Percentiles rank a stretch among this genome's conserved stretches.
Conservation (phyloP, 257 asterid genomes). For the Asclepias syriaca region DNA sequence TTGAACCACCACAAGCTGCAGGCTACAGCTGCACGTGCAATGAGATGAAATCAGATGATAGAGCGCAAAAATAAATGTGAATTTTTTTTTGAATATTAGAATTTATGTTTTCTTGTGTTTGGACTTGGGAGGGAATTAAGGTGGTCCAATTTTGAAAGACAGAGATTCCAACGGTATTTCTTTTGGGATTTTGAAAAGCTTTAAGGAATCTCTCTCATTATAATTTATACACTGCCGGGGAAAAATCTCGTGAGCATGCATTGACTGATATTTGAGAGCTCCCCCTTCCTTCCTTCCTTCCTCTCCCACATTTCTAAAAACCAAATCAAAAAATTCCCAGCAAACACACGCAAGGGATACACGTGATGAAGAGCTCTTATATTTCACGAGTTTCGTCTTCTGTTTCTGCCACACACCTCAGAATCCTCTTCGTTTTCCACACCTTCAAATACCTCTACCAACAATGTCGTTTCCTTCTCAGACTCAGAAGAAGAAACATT, state of each 20-base stretch:
- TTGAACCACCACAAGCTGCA: constrained; percentile 3
- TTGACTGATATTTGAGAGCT: not conserved
- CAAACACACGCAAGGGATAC: constrained; percentile 38
- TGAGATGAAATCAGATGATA: not conserved
- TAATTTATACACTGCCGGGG: constrained; percentile 2
- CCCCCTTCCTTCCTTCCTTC: not conserved
- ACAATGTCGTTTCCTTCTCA: not conserved
- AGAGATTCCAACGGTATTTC: constrained; percentile 5
- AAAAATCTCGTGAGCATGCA: constrained; percentile 22
- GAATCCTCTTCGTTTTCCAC: constrained; percentile 20
- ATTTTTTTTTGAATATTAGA: too few species aligned
- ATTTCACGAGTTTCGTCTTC: constrained; percentile 62
- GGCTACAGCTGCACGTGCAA: constrained; percentile 13
- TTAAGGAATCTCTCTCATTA: not conserved
- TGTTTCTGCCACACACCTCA: constrained; percentile 23
- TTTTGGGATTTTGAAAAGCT: not conserved
- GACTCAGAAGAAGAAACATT: not conserved
- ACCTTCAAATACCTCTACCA: constrained; percentile 57
- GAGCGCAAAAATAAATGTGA: constrained; percentile 6
- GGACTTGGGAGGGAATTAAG: too few species aligned
- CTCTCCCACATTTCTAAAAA: not conserved
- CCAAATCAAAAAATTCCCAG: not conserved
- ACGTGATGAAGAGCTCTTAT: constrained; percentile 83
- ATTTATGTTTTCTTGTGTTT: too few species aligned
- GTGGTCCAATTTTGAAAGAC: constrained; percentile 15